Conservation (phyloP, 2,329 filamentous ascomycete species). For the Mycosphaerelloides madeirae region DNA sequence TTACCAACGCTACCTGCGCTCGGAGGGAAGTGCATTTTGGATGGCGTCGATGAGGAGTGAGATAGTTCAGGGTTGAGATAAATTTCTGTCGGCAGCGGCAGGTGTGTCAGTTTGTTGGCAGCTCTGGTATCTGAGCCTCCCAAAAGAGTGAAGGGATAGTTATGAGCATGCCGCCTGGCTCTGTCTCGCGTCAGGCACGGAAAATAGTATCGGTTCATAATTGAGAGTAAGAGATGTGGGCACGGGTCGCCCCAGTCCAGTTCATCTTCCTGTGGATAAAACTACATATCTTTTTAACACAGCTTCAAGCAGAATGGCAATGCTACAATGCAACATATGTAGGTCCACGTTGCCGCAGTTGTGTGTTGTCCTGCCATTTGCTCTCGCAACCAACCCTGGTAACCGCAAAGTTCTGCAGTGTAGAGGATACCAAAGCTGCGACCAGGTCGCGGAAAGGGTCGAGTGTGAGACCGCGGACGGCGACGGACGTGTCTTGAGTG, state of each 20-base stretch:
- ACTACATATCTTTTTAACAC: conserved; percentile 23
- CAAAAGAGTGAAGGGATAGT: no score
- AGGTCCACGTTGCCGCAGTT: conserved; percentile 19
- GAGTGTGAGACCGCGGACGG: conserved; percentile 7
- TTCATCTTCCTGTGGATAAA: conserved; percentile 18
- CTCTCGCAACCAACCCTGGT: conserved; percentile 10
- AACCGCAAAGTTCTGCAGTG: conserved; percentile 13
- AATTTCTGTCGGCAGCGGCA: no score
- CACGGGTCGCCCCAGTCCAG: conserved; percentile 6
- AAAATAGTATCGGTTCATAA: no score
- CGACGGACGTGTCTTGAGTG: conserved; percentile 5
- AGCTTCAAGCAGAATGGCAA: conserved; percentile 21
- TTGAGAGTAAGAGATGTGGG: no score
- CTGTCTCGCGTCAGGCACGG: no score
- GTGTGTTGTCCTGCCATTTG: conserved; percentile 15
- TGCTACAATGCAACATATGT: conserved; percentile 11
- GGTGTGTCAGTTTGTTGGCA: no score
- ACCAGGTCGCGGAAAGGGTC: conserved; percentile 10
- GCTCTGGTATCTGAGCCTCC: no score
- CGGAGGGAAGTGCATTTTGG: no score
- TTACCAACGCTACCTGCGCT: no score
- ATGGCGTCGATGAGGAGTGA: no score
- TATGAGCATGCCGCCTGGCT: no score
- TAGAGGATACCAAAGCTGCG: conserved; percentile 18
- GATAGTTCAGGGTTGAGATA: no score